Evolutionary conservation across 1,284 basidiomycete species (phyloP).

Genomic region (Ceratobasidium sp.): DNA sequence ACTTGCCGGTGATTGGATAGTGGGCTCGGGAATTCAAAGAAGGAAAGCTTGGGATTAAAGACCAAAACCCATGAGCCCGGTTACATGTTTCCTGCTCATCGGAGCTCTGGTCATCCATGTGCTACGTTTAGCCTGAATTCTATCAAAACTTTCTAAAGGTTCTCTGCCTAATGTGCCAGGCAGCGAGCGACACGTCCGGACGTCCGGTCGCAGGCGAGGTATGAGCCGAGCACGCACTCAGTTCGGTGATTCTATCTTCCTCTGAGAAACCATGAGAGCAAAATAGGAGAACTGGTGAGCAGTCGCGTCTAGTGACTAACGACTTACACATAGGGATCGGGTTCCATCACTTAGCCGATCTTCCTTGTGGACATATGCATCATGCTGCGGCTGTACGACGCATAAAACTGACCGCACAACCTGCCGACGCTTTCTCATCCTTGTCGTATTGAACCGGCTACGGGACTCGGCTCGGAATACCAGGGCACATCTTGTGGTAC

Average conservation of each 20-base stretch:
- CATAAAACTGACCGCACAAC: not conserved
- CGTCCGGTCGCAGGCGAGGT: too few relatives aligned
- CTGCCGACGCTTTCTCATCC: too few relatives aligned
- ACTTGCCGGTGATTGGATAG: constrained; percentile 16
- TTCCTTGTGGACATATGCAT: not conserved
- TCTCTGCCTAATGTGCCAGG: too few relatives aligned
- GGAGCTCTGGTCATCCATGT: too few relatives aligned
- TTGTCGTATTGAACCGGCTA: not conserved
- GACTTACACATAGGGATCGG: not conserved
- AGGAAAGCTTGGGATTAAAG: constrained; percentile 38
- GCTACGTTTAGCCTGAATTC: too few relatives aligned
- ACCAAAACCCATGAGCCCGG: not conserved
- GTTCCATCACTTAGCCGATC: not conserved
- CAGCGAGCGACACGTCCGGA: too few relatives aligned
- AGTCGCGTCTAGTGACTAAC: constrained; percentile 1
- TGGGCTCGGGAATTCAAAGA: constrained; percentile 42
- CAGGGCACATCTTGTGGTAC: not conserved
- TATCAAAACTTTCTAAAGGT: too few relatives aligned
- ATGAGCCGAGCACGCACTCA: too few relatives aligned
- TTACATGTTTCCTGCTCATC: too few relatives aligned
- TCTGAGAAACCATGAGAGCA: not conserved
- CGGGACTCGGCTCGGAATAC: not conserved
- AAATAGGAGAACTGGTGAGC: not conserved
- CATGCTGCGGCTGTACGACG: not conserved
- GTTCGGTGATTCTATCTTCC: not conserved